Evolutionary conservation across 2,329 filamentous ascomycete genomes (phyloP), one percentile per base, ranked within the genome.

Genomic region (Clonostachys solani): DNA sequence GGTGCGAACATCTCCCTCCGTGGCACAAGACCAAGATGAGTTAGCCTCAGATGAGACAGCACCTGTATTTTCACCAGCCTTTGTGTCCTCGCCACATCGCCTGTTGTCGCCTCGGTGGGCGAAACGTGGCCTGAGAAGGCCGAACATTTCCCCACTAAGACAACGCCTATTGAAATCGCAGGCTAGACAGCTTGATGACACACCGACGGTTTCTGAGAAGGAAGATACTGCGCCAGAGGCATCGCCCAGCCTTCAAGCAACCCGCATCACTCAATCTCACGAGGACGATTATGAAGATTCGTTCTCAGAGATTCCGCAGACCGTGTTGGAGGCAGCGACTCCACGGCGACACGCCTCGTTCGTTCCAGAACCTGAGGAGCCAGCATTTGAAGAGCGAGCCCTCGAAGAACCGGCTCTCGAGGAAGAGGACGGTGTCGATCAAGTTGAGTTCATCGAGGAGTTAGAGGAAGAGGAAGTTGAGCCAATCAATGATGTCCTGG

Each of bases 221-320:
- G 23, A 4, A 29, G 23, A 10, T 29, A 29, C 23, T 29, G 23
- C 23, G 9, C 12, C 40, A 15, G 23, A n/a, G 40, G 18, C 16
- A 3, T 18, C 12, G 6, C 23, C 16, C 10, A 42, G 40, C 12
- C 18, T 16, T 17, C n/a, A 6, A 17, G 10, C 10, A 17, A 17
- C 40, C 40, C 23, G 16, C 40, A 12, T 42, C 2, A 15, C 40
- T 42, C 40, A 18, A 17, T 23, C 40, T 18, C 17, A 42, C 23
- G 36, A 38, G 10, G 13, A 12, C 9, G 29, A 43, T 29, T 77
- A 79, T 41, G 74, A 80, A 2, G 78, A 81, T 51, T 79, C 77
- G 0, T 82, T 81, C 52, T 81, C 78, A 0, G 75, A 79, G 45
- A 77, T 81, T 15, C 76, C 78, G 1, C 70, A 76, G 15, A 67